A percentile compares a stretch with the other conserved stretches of the same genome.
phyloP scores from a whole-genome alignment of 768 basidiomycete genomes.

The Cystobasidium tubakii region DNA sequence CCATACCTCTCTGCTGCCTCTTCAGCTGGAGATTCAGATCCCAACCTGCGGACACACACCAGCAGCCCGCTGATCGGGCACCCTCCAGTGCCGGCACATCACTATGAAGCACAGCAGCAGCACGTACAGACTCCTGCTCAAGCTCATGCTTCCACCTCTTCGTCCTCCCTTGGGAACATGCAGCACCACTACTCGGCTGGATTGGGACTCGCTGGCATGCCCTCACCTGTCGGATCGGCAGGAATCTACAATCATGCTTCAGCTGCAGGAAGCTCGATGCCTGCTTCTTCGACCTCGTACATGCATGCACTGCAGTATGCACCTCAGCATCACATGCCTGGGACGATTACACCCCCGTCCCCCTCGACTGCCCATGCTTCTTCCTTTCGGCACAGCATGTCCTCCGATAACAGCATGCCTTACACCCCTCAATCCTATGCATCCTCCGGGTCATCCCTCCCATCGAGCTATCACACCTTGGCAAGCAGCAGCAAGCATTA shows the following conservation, averaged over 20 bases:
- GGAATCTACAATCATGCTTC: background rate
- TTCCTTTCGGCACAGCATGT: background rate
- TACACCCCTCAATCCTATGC: constrained; percentile 15
- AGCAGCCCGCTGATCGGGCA: background rate
- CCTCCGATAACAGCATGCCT: background rate
- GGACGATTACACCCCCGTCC: background rate
- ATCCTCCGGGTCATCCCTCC: background rate
- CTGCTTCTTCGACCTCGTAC: too few relatives aligned
- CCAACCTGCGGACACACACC: background rate
- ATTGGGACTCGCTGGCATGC: background rate
- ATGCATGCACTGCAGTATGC: background rate
- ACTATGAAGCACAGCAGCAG: background rate
- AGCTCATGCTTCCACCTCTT: too few relatives aligned
- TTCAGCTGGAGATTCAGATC: background rate
- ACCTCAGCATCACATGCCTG: background rate
- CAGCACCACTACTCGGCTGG: background rate
- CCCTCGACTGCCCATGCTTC: background rate
- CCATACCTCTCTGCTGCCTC: background rate
- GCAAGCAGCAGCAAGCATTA: background rate
- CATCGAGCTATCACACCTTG: background rate
- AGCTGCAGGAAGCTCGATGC: too few relatives aligned
- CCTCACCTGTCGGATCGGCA: background rate
- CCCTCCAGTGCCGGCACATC: background rate
- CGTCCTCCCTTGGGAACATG: background rate
- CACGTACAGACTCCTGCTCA: background rate